Percentiles rank a stretch among this genome's conserved stretches.
These are phyloP conservation scores for Crithidia expoeki DNA, from an alignment of 208 protist species.

Conservation along the genomic window DNA sequence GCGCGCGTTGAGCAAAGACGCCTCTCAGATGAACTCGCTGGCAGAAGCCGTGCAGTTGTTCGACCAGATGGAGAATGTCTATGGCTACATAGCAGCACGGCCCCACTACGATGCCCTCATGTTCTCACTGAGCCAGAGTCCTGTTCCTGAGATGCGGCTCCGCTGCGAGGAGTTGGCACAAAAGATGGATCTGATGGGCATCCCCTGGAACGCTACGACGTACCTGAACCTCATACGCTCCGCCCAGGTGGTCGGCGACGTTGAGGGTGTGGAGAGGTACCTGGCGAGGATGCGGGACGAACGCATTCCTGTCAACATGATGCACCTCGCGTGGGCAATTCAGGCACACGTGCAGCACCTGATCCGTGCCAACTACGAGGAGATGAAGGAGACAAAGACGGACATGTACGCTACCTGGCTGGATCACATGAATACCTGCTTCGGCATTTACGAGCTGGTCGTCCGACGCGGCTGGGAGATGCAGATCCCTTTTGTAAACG, in stretches of 20 bases:
- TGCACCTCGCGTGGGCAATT: conserved; percentile 82
- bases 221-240: conserved; percentile 87
- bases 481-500: conserved; percentile 79
- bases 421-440: conserved; percentile 78
- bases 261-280: conserved; percentile 75
- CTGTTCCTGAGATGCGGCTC: conserved; percentile 79
- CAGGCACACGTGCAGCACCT: conserved; percentile 82
- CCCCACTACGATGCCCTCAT: conserved; percentile 89
- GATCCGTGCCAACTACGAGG: conserved; percentile 73
- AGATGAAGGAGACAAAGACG: conserved; percentile 58
- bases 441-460: conserved; percentile 86
- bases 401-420: conserved; percentile 60
- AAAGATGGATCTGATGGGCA: conserved; percentile 92
- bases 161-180: conserved; percentile 85
- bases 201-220: conserved; percentile 82
- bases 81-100: conserved; percentile 85
- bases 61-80: conserved; percentile 92
- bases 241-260: conserved; percentile 82
- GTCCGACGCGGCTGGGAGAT: conserved; percentile 81
- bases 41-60: conserved; percentile 88
- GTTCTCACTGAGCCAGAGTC: conserved; percentile 79
- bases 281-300: conserved; percentile 85
- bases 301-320: conserved; percentile 56
- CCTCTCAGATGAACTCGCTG: conserved; percentile 73
- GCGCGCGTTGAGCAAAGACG: conserved; percentile 75